Conservation (phyloP, 257 asterid species). For the Nicotiana obtusifolia region DNA sequence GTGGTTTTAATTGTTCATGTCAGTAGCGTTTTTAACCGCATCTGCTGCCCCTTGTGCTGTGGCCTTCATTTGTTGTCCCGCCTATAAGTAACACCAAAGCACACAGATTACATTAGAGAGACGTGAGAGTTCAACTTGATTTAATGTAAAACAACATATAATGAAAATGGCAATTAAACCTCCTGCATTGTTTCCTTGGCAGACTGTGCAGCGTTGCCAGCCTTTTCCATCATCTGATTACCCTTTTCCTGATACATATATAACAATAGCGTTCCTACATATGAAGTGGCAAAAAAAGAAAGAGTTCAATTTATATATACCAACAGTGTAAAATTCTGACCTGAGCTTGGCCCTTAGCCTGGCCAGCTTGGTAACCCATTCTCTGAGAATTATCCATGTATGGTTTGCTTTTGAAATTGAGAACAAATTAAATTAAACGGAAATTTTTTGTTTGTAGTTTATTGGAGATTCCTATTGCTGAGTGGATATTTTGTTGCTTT, state of each 20-base stretch:
- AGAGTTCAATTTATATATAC: too few species aligned
- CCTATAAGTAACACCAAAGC: neutral
- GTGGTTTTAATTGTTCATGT: constrained; percentile 33
- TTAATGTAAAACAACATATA: neutral
- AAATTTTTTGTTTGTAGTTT: neutral
- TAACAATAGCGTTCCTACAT: neutral
- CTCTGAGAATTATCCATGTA: constrained; percentile 42
- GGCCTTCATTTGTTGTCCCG: constrained; percentile 6
- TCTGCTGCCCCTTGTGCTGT: constrained; percentile 19
- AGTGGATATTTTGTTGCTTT: neutral
- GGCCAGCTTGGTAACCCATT: constrained; percentile 55
- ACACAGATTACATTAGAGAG: neutral
- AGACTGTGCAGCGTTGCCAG: constrained; percentile 47
- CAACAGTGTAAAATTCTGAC: constrained; percentile 9
- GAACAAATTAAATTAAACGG: neutral
- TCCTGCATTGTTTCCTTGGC: constrained; percentile 46
- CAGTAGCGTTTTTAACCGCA: constrained; percentile 20
- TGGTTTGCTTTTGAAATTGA: neutral
- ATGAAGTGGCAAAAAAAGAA: neutral
- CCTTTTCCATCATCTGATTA: constrained; percentile 47
- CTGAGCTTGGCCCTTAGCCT: constrained; percentile 54
- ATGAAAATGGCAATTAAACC: constrained; percentile 16
- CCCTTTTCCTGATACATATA: constrained; percentile 43
- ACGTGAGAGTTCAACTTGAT: neutral
- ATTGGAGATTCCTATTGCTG: neutral